Evolutionary conservation across 2,329 filamentous ascomycete species (phyloP).

Genomic region (Lasiodiplodia hormozganensis): DNA sequence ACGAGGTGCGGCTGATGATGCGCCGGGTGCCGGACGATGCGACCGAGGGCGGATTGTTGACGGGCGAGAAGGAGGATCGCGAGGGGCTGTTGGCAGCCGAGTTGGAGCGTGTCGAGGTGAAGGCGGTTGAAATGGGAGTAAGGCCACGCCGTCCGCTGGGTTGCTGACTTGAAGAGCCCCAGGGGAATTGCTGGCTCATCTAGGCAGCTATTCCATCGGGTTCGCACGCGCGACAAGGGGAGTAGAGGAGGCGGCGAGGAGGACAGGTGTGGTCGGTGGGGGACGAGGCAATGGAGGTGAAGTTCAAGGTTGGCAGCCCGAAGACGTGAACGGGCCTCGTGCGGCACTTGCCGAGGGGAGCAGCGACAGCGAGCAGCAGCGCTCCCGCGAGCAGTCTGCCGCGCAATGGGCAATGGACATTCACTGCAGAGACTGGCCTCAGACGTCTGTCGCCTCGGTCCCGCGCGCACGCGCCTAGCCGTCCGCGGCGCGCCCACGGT

Average conservation of each 20-base stretch:
- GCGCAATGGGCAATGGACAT: not conserved
- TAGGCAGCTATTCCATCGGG: slow-evolving; percentile 51
- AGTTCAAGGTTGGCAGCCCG: slow-evolving; percentile 29
- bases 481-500: not conserved
- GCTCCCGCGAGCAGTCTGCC: not conserved
- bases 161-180: slow-evolving; percentile 63
- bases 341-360: slow-evolving; percentile 24
- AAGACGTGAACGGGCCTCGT: slow-evolving; percentile 29
- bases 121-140: slow-evolving; percentile 64
- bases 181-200: slow-evolving; percentile 63
- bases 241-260: slow-evolving; percentile 33
- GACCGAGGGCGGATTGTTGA: slow-evolving; percentile 60
- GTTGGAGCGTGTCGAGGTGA: slow-evolving; percentile 52
- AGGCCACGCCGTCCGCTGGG: slow-evolving; percentile 63
- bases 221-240: slow-evolving; percentile 41
- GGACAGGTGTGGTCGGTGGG: slow-evolving; percentile 32
- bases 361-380: slow-evolving; percentile 12
- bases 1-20: slow-evolving; percentile 60
- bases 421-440: not conserved
- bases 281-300: slow-evolving; percentile 25
- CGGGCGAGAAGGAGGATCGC: slow-evolving; percentile 59
- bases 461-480: not conserved
- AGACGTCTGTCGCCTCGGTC: not conserved
- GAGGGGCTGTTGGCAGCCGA: slow-evolving; percentile 58
- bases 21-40: slow-evolving; percentile 54